phyloP scores from a whole-genome alignment of 2,329 filamentous ascomycete genomes.

The Chrysoporthe puriensis region DNA sequence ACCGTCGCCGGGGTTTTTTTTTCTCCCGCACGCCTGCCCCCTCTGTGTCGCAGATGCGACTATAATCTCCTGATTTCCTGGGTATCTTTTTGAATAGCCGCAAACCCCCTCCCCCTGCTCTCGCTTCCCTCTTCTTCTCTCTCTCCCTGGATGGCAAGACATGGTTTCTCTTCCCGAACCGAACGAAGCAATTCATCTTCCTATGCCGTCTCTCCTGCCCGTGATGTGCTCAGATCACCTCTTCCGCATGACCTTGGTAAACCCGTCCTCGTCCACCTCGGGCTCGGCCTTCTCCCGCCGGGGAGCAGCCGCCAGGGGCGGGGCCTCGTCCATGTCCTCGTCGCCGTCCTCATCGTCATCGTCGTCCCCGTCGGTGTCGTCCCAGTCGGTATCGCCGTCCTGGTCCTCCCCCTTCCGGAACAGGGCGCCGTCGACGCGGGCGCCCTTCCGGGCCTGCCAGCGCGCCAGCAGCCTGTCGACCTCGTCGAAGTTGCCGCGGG shows the following conservation, averaged over 20 bases:
- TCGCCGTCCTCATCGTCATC: slow-evolving; percentile 61
- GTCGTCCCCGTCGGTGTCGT: slow-evolving; percentile 56
- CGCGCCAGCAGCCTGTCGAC: slow-evolving; percentile 66
- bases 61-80: slow-evolving; percentile 2
- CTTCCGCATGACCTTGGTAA: slow-evolving; percentile 74
- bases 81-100: slow-evolving; percentile 13
- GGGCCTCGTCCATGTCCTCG: slow-evolving; percentile 70
- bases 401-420: slow-evolving; percentile 59
- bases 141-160: neutral
- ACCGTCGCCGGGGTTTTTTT: neutral
- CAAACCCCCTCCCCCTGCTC: neutral
- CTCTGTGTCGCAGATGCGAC: slow-evolving; percentile 5
- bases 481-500: slow-evolving; percentile 66
- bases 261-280: slow-evolving; percentile 80
- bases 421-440: slow-evolving; percentile 52
- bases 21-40: neutral
- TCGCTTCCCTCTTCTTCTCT: neutral
- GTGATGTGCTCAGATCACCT: slow-evolving; percentile 51
- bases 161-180: too few relatives aligned
- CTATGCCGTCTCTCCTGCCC: neutral
- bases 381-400: slow-evolving; percentile 64
- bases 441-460: slow-evolving; percentile 65
- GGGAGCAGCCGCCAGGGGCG: slow-evolving; percentile 57
- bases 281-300: slow-evolving; percentile 67
- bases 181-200: neutral